Conservation (phyloP, 2,329 filamentous ascomycete genomes). For the Elsinoe fawcettii region DNA sequence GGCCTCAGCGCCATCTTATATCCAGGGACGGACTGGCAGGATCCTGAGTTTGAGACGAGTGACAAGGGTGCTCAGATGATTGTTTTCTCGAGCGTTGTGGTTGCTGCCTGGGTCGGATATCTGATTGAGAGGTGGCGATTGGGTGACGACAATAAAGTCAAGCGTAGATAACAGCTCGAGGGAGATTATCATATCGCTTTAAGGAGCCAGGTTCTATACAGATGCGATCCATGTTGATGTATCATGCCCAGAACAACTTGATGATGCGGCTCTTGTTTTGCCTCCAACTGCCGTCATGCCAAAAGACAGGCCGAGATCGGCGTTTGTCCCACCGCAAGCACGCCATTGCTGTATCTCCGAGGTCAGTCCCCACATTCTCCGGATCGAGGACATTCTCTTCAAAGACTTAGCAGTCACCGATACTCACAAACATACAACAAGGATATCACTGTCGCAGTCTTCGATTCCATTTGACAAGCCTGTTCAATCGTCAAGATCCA, state of each 20-base stretch:
- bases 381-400: background rate
- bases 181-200: no score
- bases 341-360: background rate
- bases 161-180: background rate
- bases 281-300: background rate
- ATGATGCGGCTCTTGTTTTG: background rate
- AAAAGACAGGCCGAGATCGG: background rate
- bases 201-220: background rate
- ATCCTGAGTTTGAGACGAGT: slow-evolving; percentile 39
- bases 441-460: background rate
- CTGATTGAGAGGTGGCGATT: background rate
- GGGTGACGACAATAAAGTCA: background rate
- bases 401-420: background rate
- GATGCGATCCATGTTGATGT: background rate
- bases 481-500: background rate
- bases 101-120: slow-evolving; percentile 6
- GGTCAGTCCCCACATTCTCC: slow-evolving; percentile 2
- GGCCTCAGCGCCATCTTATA: slow-evolving; percentile 40
- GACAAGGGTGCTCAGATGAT: slow-evolving; percentile 31
- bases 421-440: background rate
- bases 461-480: background rate
- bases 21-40: slow-evolving; percentile 37
- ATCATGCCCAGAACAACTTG: background rate
- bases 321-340: background rate
- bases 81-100: slow-evolving; percentile 24